phyloP scores from a whole-genome alignment of 495 filamentous ascomycete genomes.

The Chaetomium fimeti region DNA sequence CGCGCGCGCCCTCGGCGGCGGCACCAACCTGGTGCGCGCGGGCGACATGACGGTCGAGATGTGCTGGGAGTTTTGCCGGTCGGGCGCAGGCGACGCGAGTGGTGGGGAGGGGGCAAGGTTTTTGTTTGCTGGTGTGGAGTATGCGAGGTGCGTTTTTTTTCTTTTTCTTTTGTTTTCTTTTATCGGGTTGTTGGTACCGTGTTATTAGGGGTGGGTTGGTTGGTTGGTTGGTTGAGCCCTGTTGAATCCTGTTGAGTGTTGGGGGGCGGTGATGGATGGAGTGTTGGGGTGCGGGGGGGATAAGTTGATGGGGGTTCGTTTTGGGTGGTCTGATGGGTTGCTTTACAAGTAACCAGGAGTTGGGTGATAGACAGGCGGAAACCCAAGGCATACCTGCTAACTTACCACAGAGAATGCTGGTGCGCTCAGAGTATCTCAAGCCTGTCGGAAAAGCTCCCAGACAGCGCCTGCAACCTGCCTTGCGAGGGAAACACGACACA shows the following conservation, averaged over 20 bases:
- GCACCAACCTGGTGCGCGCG: constrained; percentile 30
- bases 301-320: no score
- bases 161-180: constrained; percentile 12
- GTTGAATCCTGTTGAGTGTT: no score
- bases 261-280: not conserved
- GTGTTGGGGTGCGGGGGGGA: not conserved
- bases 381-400: constrained; percentile 8
- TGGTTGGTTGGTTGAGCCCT: no score
- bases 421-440: constrained; percentile 42
- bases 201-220: no score
- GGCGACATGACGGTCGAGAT: constrained; percentile 44
- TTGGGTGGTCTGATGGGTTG: no score
- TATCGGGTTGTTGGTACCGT: not conserved
- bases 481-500: constrained; percentile 47
- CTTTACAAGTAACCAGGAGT: no score
- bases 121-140: constrained; percentile 50
- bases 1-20: constrained; percentile 37
- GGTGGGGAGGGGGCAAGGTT: constrained; percentile 23
- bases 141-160: constrained; percentile 38
- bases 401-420: constrained; percentile 49
- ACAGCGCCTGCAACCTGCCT: constrained; percentile 42
- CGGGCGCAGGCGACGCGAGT: not conserved
- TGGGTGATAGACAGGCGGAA: no score
- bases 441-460: constrained; percentile 35
- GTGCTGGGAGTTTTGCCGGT: constrained; percentile 46